Base-by-base conservation (phyloP, 208 protist genomes). In the Leishmania tropica region DNA sequence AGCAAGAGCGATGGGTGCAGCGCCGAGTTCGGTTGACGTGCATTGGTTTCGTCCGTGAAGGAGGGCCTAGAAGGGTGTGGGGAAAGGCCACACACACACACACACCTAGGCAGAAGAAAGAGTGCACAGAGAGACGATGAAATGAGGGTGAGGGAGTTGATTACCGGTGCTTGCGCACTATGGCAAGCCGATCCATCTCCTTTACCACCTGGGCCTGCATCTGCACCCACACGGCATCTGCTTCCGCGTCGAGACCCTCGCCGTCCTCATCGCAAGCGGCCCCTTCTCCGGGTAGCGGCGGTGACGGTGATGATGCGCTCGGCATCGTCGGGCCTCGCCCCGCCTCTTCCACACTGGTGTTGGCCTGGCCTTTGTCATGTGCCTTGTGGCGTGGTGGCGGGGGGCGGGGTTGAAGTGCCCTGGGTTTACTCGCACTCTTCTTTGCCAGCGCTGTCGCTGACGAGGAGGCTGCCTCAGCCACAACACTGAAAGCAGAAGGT, bases 151-250 rank as follows among this genome's bases (percentile, higher is more conserved):
- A 19, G 56, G 17, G 56, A 62, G 28, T 13, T 7, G 10, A 2
- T 83, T 67, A 88, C 21, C 91, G 85, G 72, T 94, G 77, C 54
- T 92, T 92, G 8, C 91, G 82, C 47, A 90, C 77, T 45, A 91
- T 78, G 1, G 91, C 85, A 28, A 94, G 74, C 3, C 91, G 83
- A 67, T 86, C 47, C 91, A 94, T 94, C 71, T 91, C 87, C 51
- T 77, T 76, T 5, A 82, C 76, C 60, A 93, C 91, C 42, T 90
- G 80, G 19, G 60, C 56, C 56, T 80, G 83, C 72, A 94, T 88
- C 10, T 68, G 65, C 37, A 58, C 68, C 75, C 90, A 88, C 42
- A 86, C 77, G 13, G 68, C 75, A n/a, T 76, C 79, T 1, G 83
- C 86, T 28, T 91, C 90, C 17, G 48, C 48, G 19, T 76, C 73